These are phyloP conservation scores for Oidiodendron maius DNA, from an alignment of 495 filamentous ascomycete genomes.

Conservation along the genomic window DNA sequence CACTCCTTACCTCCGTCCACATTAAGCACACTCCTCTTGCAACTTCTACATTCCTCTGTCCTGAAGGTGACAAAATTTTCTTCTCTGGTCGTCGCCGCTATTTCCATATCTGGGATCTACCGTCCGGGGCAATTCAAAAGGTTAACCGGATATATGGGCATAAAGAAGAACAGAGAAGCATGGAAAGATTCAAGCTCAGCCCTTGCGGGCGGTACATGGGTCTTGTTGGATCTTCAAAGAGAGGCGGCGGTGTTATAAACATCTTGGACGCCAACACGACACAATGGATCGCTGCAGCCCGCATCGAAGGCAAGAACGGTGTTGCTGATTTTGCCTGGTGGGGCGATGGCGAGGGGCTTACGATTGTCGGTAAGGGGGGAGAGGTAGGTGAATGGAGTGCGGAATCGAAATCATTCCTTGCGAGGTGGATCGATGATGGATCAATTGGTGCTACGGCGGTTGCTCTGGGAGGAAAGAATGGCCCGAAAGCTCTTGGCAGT, in stretches of 20 bases:
- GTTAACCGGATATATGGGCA: constrained; percentile 72
- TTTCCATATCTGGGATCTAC: constrained; percentile 90
- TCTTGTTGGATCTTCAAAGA: constrained; percentile 66
- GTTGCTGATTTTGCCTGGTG: constrained; percentile 91
- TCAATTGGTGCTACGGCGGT: constrained; percentile 72
- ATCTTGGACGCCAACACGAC: constrained; percentile 72
- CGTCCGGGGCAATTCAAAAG: constrained; percentile 75
- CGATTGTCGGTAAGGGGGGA: constrained; percentile 75
- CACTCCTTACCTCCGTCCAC: constrained; percentile 82
- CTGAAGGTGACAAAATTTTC: constrained; percentile 62
- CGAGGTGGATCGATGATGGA: constrained; percentile 86
- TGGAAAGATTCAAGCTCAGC: constrained; percentile 83
- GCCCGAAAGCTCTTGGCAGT: constrained; percentile 58
- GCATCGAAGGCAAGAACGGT: constrained; percentile 75
- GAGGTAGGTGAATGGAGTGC: constrained; percentile 91
- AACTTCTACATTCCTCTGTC: constrained; percentile 67
- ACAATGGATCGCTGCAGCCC: constrained; percentile 83
- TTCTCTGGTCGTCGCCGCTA: constrained; percentile 82
- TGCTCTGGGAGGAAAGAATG: constrained; percentile 60
- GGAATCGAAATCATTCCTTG: constrained; percentile 55
- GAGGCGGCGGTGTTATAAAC: constrained; percentile 84
- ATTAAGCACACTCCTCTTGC: constrained; percentile 74
- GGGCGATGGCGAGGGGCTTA: constrained; percentile 68
- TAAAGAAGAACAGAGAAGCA: constrained; percentile 74
- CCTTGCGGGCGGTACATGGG: constrained; percentile 83